phyloP scores from a whole-genome alignment of 345 rosid genomes.

The Trapa incisa region DNA sequence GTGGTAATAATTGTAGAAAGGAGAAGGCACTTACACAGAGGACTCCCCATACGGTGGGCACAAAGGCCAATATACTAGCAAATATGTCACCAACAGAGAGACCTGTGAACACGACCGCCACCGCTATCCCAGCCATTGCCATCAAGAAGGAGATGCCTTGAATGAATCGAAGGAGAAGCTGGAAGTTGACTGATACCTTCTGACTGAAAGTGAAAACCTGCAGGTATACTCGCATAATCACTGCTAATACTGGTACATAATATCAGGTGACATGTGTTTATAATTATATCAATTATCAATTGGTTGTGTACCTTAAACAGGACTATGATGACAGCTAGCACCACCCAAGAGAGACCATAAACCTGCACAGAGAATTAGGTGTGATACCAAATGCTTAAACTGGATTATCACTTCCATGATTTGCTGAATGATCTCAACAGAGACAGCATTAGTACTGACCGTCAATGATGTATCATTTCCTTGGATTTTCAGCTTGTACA shows the following conservation, averaged over 20 bases:
- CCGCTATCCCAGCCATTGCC: slow-evolving; percentile 60
- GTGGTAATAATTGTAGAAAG: background rate
- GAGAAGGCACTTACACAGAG: slow-evolving; percentile 47
- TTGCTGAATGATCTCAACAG: background rate
- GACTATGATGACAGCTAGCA: slow-evolving; percentile 44
- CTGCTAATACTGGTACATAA: slow-evolving; percentile 8
- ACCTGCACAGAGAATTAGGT: slow-evolving; percentile 30
- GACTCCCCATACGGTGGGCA: slow-evolving; percentile 96
- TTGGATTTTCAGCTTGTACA: slow-evolving; percentile 68
- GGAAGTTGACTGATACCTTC: slow-evolving; percentile 90
- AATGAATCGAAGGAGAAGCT: slow-evolving; percentile 75
- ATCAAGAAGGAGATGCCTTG: slow-evolving; percentile 70
- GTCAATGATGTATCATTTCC: slow-evolving; percentile 43
- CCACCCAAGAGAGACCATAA: slow-evolving; percentile 82
- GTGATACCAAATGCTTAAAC: background rate
- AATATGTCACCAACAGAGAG: slow-evolving; percentile 59
- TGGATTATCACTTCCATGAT: background rate
- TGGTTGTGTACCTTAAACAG: slow-evolving; percentile 63
- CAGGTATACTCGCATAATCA: background rate
- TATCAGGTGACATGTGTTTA: background rate
- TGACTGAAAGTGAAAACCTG: slow-evolving; percentile 96
- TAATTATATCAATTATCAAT: background rate
- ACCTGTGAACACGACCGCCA: slow-evolving; percentile 34
- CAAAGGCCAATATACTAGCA: slow-evolving; percentile 70
- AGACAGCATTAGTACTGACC: slow-evolving; percentile 22